Evolutionary conservation across 805 yeast species (phyloP), one percentile per base, ranked within the genome.

Genomic region (Suhomyces faveliae): DNA sequence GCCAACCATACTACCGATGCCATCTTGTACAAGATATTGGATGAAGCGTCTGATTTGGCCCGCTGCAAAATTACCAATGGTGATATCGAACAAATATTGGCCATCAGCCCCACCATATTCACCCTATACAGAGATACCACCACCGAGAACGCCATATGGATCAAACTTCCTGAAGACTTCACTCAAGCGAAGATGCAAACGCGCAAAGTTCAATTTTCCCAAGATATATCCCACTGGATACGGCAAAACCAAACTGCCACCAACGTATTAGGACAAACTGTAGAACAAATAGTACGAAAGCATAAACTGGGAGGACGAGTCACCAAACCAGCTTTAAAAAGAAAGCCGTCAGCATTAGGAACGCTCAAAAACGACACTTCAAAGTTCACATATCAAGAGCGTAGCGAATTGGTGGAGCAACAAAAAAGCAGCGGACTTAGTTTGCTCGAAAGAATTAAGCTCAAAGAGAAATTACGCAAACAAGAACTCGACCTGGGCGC

Each of bases 381-480:
- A 1, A 70, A 66, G 42, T 76, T 70, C 56, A 58, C 56, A 35
- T 76, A 71, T 30, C 40, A 40, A 11, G 46, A 51, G 25, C 25
- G 50, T 7, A 44, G 46, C 33, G 56, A 46, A 40, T 13, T 24
- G 10, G 45, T 46, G 1, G 56, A 62, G 46, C 49, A 51, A 22
- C 48, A 40, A 17, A 59, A 56, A 23, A 51, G 47, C 33, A 55
- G 52, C 15, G 74, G 74, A 1, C 53, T 65, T 8, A 58, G 73
- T 1, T 53, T 76, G 5, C 50, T 75, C 10, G 75, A 76, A 38
- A 58, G 79, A 40, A 71, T 75, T 42, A 63, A 61, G 45, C 47
- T 56, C 38, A 73, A 68, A 52, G 78, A 76, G 47, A 54, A 56
- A 17, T 53, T 49, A 12, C 58, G 46, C 13, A 40, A 51, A 5